phyloP scores from a whole-genome alignment of 2,329 filamentous ascomycete species.

The Myriosclerotinia duriaeana region DNA sequence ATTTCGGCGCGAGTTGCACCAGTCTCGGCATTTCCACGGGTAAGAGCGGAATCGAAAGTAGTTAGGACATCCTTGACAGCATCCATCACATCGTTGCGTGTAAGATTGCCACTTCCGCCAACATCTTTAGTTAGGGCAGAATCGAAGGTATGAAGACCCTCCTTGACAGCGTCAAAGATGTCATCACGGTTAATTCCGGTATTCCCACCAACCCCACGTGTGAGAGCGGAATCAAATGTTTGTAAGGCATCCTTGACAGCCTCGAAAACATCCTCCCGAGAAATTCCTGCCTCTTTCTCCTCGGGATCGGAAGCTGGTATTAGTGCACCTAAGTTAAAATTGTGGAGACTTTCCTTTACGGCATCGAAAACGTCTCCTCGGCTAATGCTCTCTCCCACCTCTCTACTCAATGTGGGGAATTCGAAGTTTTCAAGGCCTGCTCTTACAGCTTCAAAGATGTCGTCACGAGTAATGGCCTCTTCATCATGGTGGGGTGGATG shows the following conservation, averaged over 20 bases:
- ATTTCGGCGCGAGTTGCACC: slow-evolving; percentile 20
- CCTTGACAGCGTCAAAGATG: slow-evolving; percentile 80
- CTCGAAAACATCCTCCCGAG: slow-evolving; percentile 79
- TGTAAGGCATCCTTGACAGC: slow-evolving; percentile 68
- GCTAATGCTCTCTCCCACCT: slow-evolving; percentile 54
- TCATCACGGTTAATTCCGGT: slow-evolving; percentile 71
- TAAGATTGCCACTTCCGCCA: slow-evolving; percentile 51
- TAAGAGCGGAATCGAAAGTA: slow-evolving; percentile 55
- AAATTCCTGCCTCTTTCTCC: slow-evolving; percentile 51
- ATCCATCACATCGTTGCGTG: slow-evolving; percentile 79
- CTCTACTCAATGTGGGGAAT: slow-evolving; percentile 41
- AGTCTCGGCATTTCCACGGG: slow-evolving; percentile 53
- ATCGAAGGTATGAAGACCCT: slow-evolving; percentile 60
- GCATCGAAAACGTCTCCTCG: slow-evolving; percentile 84
- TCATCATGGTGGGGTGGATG: slow-evolving; percentile 56
- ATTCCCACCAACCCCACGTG: slow-evolving; percentile 39
- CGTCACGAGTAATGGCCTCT: slow-evolving; percentile 57
- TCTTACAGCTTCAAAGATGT: slow-evolving; percentile 63
- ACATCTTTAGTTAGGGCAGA: slow-evolving; percentile 46
- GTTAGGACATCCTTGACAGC: slow-evolving; percentile 72
- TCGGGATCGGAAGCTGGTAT: slow-evolving; percentile 46
- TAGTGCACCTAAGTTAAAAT: slow-evolving; percentile 48
- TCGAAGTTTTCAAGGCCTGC: slow-evolving; percentile 57
- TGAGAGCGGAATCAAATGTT: slow-evolving; percentile 22
- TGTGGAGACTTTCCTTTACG: slow-evolving; percentile 63